phyloP scores from a whole-genome alignment of 495 filamentous ascomycete genomes.

The Entonaema liquescens region DNA sequence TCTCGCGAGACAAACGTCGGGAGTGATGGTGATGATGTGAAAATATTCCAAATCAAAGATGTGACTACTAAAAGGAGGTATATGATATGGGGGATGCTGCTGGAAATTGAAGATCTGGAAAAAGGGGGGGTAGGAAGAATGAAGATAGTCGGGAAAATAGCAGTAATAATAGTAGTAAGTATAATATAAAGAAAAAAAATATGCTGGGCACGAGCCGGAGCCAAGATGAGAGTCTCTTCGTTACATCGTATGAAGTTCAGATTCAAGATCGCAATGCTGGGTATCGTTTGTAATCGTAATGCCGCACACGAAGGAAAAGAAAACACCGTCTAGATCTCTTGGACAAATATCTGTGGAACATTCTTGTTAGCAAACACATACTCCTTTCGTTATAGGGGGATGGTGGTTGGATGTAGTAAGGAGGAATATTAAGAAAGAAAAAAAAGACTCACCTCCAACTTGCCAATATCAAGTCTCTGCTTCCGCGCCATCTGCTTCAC shows the following conservation, averaged over 20 bases:
- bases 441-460: constrained; percentile 83
- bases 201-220: constrained; percentile 23
- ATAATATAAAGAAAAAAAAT: constrained; percentile 8
- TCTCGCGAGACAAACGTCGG: constrained; percentile 6
- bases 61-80: constrained; percentile 17
- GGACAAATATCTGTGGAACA: constrained; percentile 68
- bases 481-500: constrained; percentile 73
- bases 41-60: background rate
- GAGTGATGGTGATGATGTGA: too few species aligned
- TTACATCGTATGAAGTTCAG: constrained; percentile 46
- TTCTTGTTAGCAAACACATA: constrained; percentile 29
- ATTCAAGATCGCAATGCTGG: constrained; percentile 48
- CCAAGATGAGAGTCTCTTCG: constrained; percentile 31
- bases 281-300: constrained; percentile 47
- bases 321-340: constrained; percentile 59
- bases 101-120: background rate
- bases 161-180: background rate
- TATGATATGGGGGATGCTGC: constrained; percentile 8
- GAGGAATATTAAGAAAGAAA: background rate
- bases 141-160: background rate
- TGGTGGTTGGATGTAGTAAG: background rate
- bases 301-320: constrained; percentile 31
- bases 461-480: constrained; percentile 84
- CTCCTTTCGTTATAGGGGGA: background rate
- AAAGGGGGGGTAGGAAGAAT: background rate